Percentiles rank a stretch among this genome's conserved stretches.
phyloP scores from a whole-genome alignment of 192 early-diverging fungal genomes.

The Entomortierella chlamydospora region DNA sequence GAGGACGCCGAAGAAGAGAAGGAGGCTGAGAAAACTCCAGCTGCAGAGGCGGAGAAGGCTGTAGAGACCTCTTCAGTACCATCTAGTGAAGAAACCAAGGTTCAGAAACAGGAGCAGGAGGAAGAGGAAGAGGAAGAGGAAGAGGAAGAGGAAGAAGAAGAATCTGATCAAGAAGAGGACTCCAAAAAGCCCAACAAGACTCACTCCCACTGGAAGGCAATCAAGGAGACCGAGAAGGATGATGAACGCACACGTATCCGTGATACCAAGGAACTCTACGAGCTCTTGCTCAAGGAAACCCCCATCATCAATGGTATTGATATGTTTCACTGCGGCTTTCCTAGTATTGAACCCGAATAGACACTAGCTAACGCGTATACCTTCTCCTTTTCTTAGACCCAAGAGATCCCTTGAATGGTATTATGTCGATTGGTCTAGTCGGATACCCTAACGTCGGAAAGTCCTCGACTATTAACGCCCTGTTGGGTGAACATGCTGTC shows the following conservation, averaged over 20 bases:
- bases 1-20: conserved; percentile 55
- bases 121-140: conserved; percentile 24
- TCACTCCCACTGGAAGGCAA: conserved; percentile 40
- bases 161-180: conserved; percentile 44
- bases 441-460: conserved; percentile 99
- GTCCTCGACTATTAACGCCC: conserved; percentile 97
- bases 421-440: conserved; percentile 91
- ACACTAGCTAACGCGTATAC: conserved; percentile 3
- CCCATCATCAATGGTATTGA: conserved; percentile 58
- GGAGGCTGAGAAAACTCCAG: conserved; percentile 17
- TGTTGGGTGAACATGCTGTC: conserved; percentile 93
- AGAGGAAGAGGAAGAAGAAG: conserved; percentile 32
- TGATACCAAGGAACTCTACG: conserved; percentile 63
- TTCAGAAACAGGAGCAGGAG: conserved; percentile 35
- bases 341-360: neutral
- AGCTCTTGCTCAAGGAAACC: conserved; percentile 62
- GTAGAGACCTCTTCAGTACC: conserved; percentile 7
- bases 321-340: neutral
- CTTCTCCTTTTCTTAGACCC: conserved; percentile 28
- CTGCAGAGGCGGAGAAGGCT: conserved; percentile 6
- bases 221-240: conserved; percentile 60
- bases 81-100: conserved; percentile 4
- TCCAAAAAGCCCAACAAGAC: conserved; percentile 48
- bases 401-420: conserved; percentile 59
- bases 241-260: conserved; percentile 65